Conservation (phyloP, 2,329 filamentous ascomycete species). For the Sarocladium oryzae region DNA sequence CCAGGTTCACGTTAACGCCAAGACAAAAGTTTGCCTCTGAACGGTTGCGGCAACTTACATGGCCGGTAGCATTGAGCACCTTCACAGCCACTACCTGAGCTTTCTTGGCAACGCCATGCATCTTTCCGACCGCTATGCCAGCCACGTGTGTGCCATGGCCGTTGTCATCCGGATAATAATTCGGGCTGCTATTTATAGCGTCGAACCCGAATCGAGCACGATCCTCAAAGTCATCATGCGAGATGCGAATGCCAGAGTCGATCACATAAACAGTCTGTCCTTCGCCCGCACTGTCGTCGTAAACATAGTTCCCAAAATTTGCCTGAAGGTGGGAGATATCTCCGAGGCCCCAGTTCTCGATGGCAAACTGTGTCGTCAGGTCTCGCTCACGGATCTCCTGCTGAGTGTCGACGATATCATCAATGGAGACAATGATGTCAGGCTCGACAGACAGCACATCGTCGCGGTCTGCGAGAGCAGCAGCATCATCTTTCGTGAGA, state of each 20-base stretch:
- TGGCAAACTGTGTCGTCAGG: constrained; percentile 22
- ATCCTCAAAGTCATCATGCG: constrained; percentile 26
- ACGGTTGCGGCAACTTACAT: constrained; percentile 12
- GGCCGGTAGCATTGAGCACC: constrained; percentile 32
- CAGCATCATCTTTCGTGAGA: constrained; percentile 14
- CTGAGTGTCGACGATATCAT: background rate
- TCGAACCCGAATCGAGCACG: constrained; percentile 26
- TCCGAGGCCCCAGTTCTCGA: constrained; percentile 28
- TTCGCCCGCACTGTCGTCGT: constrained; percentile 25
- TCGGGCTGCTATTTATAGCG: constrained; percentile 27
- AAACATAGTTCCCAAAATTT: constrained; percentile 31
- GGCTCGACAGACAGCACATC: constrained; percentile 26
- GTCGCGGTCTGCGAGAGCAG: constrained; percentile 14
- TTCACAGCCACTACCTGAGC: constrained; percentile 46
- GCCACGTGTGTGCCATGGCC: constrained; percentile 53
- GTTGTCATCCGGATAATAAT: constrained; percentile 43
- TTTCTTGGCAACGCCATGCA: constrained; percentile 51
- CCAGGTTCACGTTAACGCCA: background rate
- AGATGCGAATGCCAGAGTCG: constrained; percentile 30
- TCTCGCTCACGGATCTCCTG: constrained; percentile 2
- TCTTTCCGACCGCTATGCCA: constrained; percentile 49
- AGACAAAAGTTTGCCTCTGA: background rate
- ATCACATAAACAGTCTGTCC: constrained; percentile 34
- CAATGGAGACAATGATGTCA: constrained; percentile 16
- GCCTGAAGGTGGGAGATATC: constrained; percentile 23